Conservation (phyloP, 331 rosid species). For the Rhamnella rubrinervis region DNA sequence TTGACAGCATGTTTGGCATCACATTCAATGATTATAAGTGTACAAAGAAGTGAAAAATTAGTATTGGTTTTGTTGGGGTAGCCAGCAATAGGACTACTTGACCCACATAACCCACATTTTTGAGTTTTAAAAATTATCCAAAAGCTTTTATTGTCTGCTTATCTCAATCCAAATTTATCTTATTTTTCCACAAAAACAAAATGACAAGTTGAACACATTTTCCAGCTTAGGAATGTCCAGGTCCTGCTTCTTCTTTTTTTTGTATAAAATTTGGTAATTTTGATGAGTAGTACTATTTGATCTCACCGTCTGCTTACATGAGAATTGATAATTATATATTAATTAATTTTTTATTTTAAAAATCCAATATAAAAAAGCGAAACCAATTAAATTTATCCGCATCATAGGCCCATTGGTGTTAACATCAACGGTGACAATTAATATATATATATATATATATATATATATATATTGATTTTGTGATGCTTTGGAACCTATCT, state of each 20-base stretch:
- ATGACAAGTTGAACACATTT: neutral
- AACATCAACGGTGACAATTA: too few species aligned
- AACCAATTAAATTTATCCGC: too few species aligned
- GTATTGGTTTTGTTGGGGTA: neutral
- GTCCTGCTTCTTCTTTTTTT: neutral
- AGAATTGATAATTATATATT: too few species aligned
- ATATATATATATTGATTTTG: too few species aligned
- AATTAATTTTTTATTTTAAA: too few species aligned
- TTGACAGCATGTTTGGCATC: neutral
- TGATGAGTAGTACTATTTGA: neutral
- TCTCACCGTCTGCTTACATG: too few species aligned
- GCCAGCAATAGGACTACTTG: neutral
- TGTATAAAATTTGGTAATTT: neutral
- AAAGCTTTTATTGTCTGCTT: neutral
- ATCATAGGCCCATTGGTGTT: too few species aligned
- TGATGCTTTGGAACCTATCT: too few species aligned
- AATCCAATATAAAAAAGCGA: too few species aligned
- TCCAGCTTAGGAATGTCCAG: neutral
- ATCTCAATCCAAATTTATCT: neutral
- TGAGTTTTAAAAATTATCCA: conserved; percentile 1
- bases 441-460: too few species aligned
- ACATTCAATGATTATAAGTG: conserved; percentile 2
- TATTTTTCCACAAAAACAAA: neutral
- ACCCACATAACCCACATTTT: neutral
- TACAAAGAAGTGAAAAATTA: neutral